Conservation (phyloP, 2,329 filamentous ascomycete genomes). For the Grosmannia serpens region DNA sequence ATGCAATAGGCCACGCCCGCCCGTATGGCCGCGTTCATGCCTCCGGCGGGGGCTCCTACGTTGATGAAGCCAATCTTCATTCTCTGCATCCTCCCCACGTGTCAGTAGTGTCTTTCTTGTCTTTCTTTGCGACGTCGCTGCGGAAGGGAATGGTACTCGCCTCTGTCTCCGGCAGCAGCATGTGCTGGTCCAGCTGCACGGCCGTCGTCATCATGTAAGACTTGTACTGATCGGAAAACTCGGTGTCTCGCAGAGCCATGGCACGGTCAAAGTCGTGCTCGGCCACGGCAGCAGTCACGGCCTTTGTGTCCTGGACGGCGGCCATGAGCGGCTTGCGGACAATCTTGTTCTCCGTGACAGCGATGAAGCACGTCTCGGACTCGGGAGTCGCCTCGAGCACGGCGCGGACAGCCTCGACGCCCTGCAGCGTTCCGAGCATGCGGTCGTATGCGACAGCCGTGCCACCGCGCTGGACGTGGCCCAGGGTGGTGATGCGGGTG, state of each 20-base stretch:
- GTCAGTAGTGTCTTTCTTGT: not conserved
- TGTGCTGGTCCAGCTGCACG: slow-evolving; percentile 55
- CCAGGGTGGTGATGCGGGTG: slow-evolving; percentile 87
- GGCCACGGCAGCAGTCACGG: slow-evolving; percentile 71
- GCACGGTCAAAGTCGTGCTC: slow-evolving; percentile 77
- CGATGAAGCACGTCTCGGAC: slow-evolving; percentile 87
- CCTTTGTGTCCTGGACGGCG: slow-evolving; percentile 76
- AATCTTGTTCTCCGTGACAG: slow-evolving; percentile 97
- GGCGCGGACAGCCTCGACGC: slow-evolving; percentile 85
- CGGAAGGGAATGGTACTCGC: slow-evolving; percentile 27
- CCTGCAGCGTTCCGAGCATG: slow-evolving; percentile 85
- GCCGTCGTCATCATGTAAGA: slow-evolving; percentile 88
- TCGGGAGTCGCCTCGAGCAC: slow-evolving; percentile 82
- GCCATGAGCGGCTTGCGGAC: slow-evolving; percentile 79
- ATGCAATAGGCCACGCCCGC: slow-evolving; percentile 89
- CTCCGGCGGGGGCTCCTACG: slow-evolving; percentile 89
- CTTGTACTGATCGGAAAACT: slow-evolving; percentile 86
- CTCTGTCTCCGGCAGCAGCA: slow-evolving; percentile 58
- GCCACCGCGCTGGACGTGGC: slow-evolving; percentile 94
- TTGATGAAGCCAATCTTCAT: slow-evolving; percentile 96
- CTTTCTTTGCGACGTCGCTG: not conserved
- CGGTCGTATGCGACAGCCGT: slow-evolving; percentile 88
- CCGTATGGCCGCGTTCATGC: slow-evolving; percentile 94
- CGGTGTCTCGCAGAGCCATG: slow-evolving; percentile 79
- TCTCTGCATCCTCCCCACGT: slow-evolving; percentile 36